Evolutionary conservation across 768 basidiomycete genomes (phyloP), one percentile per base, ranked within the genome.

Genomic region (Pisolithus sp.): DNA sequence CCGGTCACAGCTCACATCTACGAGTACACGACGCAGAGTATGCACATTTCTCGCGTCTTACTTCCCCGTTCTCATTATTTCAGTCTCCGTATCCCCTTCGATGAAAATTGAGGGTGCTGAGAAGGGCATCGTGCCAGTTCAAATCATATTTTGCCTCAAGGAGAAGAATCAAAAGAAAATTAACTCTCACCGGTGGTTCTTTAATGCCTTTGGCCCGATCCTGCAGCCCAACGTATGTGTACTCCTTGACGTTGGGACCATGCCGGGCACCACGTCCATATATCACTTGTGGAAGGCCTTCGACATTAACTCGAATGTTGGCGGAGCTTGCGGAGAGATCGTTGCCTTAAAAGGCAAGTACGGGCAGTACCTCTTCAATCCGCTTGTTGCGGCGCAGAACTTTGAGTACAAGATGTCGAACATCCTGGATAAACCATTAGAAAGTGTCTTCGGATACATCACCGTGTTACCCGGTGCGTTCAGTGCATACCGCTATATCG

Each of bases 211-310:
- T 63, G 85, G 84, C 0, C 80, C 85, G 6, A 76, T 91, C 47
- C 76, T 90, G n/a, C 79, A 88, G 57, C 86, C 93, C 26, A 95
- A 93, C 59, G 92, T 96, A 36, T 95, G 93, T 63, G 83, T 95
- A 9, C 78, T 96, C 13, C 80, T 96, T 24, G 93, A 95, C 59
- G 93, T 95, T 39, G 84, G 84, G 17, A 86, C 84, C 0, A 83
- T 83, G 77, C 93, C 93, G 0, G 91, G 89, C 4, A 85, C 90
- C 8, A 92, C 86, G 48, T 82, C 81, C 9, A 90, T 95, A 53
- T 95, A 95, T 67, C 92, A 93, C 61, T 71, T 94, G 3, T 94
- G 93, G 92, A 94, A 94, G 68, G 89, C 91, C 6, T 95, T 96
- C 57, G 90, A 93, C 60, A 86, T 91, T 67, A 91, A 91, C 64